Percentiles rank a stretch among this genome's conserved stretches.
phyloP scores from a whole-genome alignment of 2,329 filamentous ascomycete genomes.

The Tolypocladium ophioglossoides region DNA sequence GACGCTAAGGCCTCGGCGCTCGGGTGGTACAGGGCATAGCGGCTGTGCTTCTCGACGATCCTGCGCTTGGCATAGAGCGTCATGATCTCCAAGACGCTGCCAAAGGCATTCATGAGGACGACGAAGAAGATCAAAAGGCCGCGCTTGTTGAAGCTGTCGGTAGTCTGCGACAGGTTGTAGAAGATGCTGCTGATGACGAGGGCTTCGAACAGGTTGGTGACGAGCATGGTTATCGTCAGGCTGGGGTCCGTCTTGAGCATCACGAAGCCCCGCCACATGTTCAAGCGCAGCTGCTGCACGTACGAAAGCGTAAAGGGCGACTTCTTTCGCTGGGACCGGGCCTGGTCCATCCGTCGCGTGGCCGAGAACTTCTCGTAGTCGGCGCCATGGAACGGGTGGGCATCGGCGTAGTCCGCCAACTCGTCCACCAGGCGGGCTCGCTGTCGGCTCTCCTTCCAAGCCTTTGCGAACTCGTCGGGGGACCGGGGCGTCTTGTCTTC shows the following conservation, averaged over 20 bases:
- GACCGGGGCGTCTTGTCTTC: constrained; percentile 23
- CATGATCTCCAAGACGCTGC: constrained; percentile 21
- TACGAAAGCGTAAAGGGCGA: background rate
- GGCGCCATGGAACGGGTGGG: background rate
- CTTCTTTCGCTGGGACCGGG: background rate
- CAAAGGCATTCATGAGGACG: background rate
- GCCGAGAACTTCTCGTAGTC: background rate
- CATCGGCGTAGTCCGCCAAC: constrained; percentile 21
- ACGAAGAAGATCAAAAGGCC: background rate
- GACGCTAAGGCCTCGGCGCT: constrained; percentile 23
- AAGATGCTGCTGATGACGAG: background rate
- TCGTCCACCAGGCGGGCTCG: constrained; percentile 9
- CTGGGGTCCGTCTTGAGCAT: background rate
- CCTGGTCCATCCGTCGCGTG: background rate
- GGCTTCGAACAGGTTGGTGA: background rate
- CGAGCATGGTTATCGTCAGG: background rate
- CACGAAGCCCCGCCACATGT: background rate
- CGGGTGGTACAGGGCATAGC: constrained; percentile 28
- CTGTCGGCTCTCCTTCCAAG: constrained; percentile 19
- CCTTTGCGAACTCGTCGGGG: constrained; percentile 25
- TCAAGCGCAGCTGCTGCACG: background rate
- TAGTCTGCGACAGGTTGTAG: background rate
- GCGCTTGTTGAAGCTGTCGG: background rate
- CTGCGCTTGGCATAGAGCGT: constrained; percentile 25
- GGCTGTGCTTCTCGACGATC: constrained; percentile 28